Evolutionary conservation across 2,329 filamentous ascomycete genomes (phyloP), one percentile per base, ranked within the genome.

Genomic region (Niveomyces coronatus): DNA sequence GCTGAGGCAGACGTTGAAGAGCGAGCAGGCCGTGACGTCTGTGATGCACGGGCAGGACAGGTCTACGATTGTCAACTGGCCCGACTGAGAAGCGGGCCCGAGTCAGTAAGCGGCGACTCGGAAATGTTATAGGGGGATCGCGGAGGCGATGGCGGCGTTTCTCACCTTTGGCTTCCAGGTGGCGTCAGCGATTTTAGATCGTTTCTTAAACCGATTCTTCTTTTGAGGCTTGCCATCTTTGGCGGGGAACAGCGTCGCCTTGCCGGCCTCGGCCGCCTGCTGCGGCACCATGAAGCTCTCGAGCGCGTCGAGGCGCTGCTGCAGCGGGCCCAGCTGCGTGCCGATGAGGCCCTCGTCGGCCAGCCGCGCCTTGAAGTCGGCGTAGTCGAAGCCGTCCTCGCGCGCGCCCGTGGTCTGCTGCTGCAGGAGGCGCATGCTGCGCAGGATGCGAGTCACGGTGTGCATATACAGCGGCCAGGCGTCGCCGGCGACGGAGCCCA

Each of bases 1-100:
- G 2, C 67, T 66, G 5, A 87, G 60, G 14, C 73, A 78, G 30
- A 85, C 77, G 39, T 80, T 76, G 55, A 87, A 87, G 0, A 87
- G 60, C 0, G 71, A 64, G 49, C 82, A 87, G 0, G 79, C 80
- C 27, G 70, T 74, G 16, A 74, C 68, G 0, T 74, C 53, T 1
- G 76, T 76, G 6, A 86, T 62, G 47, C 79, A 84, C 0, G 80
- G 77, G 50, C 79, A 82, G 2, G 74, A 81, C 1, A 88, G 60
- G 47, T 88, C 82, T 7, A 85, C 61, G 34, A 85, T 80, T 0
- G 74, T 82, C 0, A 83, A 56, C 9, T 62, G 59, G 1, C 74
- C 74, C 0, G 67, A 57, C 35, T 63, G 37, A 23, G 33, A 37
- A 26, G 19, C 5, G 9, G 13, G 9, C 13, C 15, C 6, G 17